phyloP scores from a whole-genome alignment of 495 filamentous ascomycete species.

The Echria macrotheca region DNA sequence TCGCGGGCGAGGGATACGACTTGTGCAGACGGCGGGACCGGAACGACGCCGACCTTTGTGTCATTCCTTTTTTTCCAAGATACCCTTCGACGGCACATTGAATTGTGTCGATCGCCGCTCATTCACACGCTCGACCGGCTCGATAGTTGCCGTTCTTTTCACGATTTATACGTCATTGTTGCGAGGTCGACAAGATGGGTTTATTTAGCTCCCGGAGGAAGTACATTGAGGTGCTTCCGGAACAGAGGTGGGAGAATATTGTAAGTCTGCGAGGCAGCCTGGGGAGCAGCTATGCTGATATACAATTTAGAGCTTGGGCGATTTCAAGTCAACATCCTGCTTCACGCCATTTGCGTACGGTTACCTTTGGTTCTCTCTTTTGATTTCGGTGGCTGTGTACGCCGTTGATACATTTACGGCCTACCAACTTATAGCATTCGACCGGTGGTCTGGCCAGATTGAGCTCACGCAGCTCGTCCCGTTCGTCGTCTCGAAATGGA shows the following conservation, averaged over 20 bases:
- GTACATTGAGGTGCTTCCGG: conserved; percentile 57
- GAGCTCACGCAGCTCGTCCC: conserved; percentile 43
- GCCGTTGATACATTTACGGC: conserved; percentile 88
- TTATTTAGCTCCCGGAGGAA: conserved; percentile 68
- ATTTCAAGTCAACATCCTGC: conserved; percentile 80
- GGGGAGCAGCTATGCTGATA: conserved; percentile 7
- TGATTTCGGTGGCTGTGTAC: conserved; percentile 80
- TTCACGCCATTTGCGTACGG: conserved; percentile 73
- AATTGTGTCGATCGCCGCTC: conserved; percentile 27
- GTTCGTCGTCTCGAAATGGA: conserved; percentile 72
- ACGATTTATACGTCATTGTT: conserved; percentile 13
- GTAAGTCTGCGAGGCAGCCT: conserved; percentile 44
- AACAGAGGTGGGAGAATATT: conserved; percentile 94
- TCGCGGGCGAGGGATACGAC: conserved; percentile 52
- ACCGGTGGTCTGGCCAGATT: conserved; percentile 55
- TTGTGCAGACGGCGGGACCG: conserved; percentile 41
- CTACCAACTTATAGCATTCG: conserved; percentile 80
- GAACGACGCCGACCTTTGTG: conserved; percentile 12
- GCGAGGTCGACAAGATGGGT: conserved; percentile 53
- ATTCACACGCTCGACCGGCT: conserved; percentile 24
- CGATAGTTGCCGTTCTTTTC: conserved; percentile 25
- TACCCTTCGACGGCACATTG: conserved; percentile 25
- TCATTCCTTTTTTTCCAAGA: conserved; percentile 17
- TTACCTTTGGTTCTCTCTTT: conserved; percentile 71
- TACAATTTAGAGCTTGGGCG: conserved; percentile 66